A percentile compares a stretch with the other conserved stretches of the same genome.
Conservation (phyloP, 495 filamentous ascomycete genomes). For the Astrocystis sublimbata region DNA sequence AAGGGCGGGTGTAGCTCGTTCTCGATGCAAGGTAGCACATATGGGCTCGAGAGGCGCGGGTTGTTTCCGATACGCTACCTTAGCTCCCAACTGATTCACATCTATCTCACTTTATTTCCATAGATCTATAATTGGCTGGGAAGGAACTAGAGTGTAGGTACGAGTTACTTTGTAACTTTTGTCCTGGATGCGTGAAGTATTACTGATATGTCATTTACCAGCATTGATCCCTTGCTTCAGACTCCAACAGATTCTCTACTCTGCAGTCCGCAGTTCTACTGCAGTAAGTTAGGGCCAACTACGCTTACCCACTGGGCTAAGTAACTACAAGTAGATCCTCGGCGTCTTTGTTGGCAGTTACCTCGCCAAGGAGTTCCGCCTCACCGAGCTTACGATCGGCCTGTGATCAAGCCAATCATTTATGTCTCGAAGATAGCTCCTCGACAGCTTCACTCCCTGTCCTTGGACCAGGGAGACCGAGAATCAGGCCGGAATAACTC, state of each 20-base stretch:
- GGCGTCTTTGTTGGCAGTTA: neutral
- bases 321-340: neutral
- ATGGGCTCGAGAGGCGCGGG: neutral
- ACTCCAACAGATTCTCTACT: neutral
- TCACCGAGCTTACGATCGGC: conserved; percentile 1
- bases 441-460: conserved; percentile 6
- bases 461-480: neutral
- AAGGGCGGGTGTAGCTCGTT: neutral
- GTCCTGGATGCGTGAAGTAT: neutral
- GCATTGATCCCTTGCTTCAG: conserved; percentile 7
- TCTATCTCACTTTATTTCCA: neutral
- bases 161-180: neutral
- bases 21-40: neutral
- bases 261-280: neutral
- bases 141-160: neutral
- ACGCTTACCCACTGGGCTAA: neutral
- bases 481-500: neutral
- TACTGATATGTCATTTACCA: neutral
- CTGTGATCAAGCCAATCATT: neutral
- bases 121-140: neutral
- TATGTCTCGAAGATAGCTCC: neutral
- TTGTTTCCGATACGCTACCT: conserved; percentile 19
- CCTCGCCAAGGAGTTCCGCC: neutral
- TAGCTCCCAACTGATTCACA: neutral
- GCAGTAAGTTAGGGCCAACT: neutral